A percentile compares a stretch with the other conserved stretches of the same genome.
Evolutionary conservation across 345 rosid species (phyloP).

Genomic region (Rhizophora apiculata): DNA sequence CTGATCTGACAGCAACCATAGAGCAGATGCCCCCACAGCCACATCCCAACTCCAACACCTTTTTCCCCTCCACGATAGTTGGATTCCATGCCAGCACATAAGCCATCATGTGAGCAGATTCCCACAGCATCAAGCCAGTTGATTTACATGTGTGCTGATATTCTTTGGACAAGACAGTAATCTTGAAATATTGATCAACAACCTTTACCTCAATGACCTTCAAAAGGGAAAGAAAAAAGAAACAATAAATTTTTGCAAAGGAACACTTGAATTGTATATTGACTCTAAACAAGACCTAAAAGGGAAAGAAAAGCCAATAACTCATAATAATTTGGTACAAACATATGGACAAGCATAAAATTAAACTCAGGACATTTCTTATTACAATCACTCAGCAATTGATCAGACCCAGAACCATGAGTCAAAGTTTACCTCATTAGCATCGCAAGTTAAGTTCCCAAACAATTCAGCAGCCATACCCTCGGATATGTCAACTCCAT

Average conservation of each 20-base stretch:
- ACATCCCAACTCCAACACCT: conserved; percentile 74
- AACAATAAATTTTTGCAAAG: background rate
- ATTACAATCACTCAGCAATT: background rate
- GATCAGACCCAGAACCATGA: conserved; percentile 5
- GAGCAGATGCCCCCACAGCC: conserved; percentile 90
- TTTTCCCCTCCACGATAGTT: conserved; percentile 58
- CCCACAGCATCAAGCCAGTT: conserved; percentile 95
- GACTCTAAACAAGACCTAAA: background rate
- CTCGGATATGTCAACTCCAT: conserved; percentile 72
- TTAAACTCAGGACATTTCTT: background rate
- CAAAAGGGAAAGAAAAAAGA: conserved; percentile 6
- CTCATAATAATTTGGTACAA: background rate
- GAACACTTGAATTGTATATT: background rate
- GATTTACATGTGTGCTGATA: conserved; percentile 88
- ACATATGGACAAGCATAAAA: background rate
- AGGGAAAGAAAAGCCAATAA: background rate
- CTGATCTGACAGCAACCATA: conserved; percentile 65
- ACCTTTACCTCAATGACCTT: conserved; percentile 54
- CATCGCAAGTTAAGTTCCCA: conserved; percentile 49
- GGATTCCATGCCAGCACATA: conserved; percentile 70
- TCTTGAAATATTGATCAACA: conserved; percentile 39
- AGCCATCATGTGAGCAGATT: conserved; percentile 84
- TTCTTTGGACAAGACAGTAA: conserved; percentile 64
- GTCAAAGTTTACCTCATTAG: conserved; percentile 49
- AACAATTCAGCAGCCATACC: conserved; percentile 79